A percentile compares a stretch with the other conserved stretches of the same genome.
Conservation (phyloP, 164 flowering plant species). For the Saururus chinensis region DNA sequence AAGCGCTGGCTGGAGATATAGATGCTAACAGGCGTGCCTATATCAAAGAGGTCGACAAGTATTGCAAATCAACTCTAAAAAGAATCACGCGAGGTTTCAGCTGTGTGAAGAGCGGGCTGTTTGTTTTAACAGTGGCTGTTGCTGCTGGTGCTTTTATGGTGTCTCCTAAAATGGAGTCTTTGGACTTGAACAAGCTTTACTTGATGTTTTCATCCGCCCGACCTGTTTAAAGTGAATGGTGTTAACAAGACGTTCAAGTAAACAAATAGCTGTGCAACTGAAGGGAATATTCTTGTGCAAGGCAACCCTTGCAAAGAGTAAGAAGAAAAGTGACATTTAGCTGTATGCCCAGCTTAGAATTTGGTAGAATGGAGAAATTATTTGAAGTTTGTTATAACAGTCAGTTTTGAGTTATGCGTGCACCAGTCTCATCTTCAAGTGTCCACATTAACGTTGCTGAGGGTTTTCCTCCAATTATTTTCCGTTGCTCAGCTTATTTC, state of each 20-base stretch:
- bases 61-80: slow-evolving; percentile 47
- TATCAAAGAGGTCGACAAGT: slow-evolving; percentile 65
- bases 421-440: not conserved
- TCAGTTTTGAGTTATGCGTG: not conserved
- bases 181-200: slow-evolving; percentile 46
- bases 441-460: not conserved
- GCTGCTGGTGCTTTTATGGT: slow-evolving; percentile 43
- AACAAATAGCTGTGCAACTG: not conserved
- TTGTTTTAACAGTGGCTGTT: slow-evolving; percentile 23
- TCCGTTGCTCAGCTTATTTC: not conserved
- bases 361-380: not conserved
- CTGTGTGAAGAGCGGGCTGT: slow-evolving; percentile 39
- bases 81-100: slow-evolving; percentile 36
- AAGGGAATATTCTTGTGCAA: not conserved
- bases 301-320: not conserved
- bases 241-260: not conserved
- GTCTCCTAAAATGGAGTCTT: slow-evolving; percentile 33
- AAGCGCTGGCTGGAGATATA: slow-evolving; percentile 31
- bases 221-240: slow-evolving; percentile 13
- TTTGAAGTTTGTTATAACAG: not conserved
- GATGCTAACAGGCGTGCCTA: slow-evolving; percentile 24
- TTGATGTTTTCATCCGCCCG: slow-evolving; percentile 23
- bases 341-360: not conserved
- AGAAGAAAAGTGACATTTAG: not conserved
- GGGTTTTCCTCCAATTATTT: not conserved